Conservation (phyloP, 192 early-diverging fungal species). For the Allomyces javanicus region DNA sequence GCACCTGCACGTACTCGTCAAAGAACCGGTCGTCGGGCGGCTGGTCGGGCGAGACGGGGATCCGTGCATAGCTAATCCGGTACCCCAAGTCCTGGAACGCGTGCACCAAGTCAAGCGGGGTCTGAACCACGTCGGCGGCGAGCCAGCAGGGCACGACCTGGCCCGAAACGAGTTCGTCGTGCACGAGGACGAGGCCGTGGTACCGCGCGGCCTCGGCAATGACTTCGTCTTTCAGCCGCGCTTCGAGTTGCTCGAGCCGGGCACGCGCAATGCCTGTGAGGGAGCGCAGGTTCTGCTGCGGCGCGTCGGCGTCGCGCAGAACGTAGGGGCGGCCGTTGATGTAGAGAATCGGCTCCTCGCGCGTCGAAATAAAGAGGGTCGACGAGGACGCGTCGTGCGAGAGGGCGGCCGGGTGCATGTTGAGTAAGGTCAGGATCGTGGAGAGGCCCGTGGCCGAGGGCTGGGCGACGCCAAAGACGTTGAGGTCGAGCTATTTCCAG, state of each 20-base stretch:
- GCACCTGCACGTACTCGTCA: conserved; percentile 33
- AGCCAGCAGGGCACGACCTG: conserved; percentile 35
- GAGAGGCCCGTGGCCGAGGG: conserved; percentile 31
- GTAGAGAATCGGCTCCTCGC: conserved; percentile 32
- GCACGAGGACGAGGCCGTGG: conserved; percentile 34
- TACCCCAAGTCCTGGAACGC: conserved; percentile 19
- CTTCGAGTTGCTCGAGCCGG: conserved; percentile 38
- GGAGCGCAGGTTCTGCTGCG: conserved; percentile 28
- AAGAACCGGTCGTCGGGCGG: conserved; percentile 36
- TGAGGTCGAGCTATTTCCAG: conserved; percentile 10
- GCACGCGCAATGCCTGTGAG: conserved; percentile 28
- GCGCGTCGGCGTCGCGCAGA: conserved; percentile 28
- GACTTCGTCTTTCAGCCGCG: conserved; percentile 35
- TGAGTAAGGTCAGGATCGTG: conserved; percentile 29
- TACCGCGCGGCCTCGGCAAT: conserved; percentile 18
- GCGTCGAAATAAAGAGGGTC: conserved; percentile 15
- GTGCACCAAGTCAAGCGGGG: conserved; percentile 34
- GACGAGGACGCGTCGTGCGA: neutral
- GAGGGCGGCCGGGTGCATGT: conserved; percentile 21
- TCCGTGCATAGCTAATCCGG: conserved; percentile 29
- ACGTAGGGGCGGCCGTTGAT: conserved; percentile 39
- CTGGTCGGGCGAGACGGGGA: conserved; percentile 38
- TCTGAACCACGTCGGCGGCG: conserved; percentile 29
- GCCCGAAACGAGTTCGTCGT: conserved; percentile 22
- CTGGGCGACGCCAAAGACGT: conserved; percentile 41